Conservation (phyloP, 2,329 filamentous ascomycete species). For the Aspergillus quadrilineatus region DNA sequence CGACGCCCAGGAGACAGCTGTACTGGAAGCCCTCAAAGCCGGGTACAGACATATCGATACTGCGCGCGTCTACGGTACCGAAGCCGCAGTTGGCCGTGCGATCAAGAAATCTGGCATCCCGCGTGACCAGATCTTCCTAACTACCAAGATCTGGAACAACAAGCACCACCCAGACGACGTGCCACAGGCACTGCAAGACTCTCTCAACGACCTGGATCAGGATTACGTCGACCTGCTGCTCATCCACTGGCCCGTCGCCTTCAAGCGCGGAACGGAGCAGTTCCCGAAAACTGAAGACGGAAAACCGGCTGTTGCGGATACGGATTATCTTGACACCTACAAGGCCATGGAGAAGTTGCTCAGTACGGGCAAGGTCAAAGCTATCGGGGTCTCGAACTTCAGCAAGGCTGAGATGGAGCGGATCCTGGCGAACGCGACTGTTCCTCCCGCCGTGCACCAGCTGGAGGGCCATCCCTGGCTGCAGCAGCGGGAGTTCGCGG, state of each 20-base stretch:
- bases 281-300: slow-evolving; percentile 48
- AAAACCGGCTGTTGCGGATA: slow-evolving; percentile 43
- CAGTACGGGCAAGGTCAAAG: slow-evolving; percentile 45
- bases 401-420: slow-evolving; percentile 49
- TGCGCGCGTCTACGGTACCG: slow-evolving; percentile 58
- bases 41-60: slow-evolving; percentile 60
- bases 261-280: slow-evolving; percentile 48
- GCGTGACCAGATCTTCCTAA: slow-evolving; percentile 64
- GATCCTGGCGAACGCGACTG: slow-evolving; percentile 44
- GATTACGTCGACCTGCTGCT: slow-evolving; percentile 70
- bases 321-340: slow-evolving; percentile 54
- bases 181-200: slow-evolving; percentile 58
- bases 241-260: slow-evolving; percentile 65
- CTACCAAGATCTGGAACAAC: slow-evolving; percentile 68
- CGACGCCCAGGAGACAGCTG: slow-evolving; percentile 50
- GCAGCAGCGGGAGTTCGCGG: slow-evolving; percentile 50
- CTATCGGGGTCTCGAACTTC: slow-evolving; percentile 57
- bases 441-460: slow-evolving; percentile 52
- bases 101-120: slow-evolving; percentile 65
- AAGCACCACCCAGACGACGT: slow-evolving; percentile 63
- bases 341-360: slow-evolving; percentile 50
- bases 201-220: slow-evolving; percentile 61
- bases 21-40: slow-evolving; percentile 48
- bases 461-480: slow-evolving; percentile 56
- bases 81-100: slow-evolving; percentile 64